These are phyloP conservation scores for Euphorbia celastroides DNA, from an alignment of 441 rosid genomes.

Conservation along the genomic window DNA sequence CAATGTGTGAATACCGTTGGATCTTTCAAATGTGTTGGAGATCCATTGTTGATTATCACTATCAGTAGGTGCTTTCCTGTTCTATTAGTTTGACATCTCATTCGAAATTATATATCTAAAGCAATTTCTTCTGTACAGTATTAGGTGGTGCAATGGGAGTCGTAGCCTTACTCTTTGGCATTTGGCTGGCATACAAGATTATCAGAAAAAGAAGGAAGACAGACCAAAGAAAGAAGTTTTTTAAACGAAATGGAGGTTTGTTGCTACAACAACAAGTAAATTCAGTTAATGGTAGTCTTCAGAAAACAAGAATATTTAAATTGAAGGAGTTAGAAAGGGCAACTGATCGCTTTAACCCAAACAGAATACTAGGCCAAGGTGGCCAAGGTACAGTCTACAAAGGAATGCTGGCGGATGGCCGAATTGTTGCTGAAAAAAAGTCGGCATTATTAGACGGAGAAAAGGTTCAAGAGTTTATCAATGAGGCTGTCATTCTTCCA, in stretches of 20 bases:
- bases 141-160: background rate
- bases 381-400: conserved; percentile 19
- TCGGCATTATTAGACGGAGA: conserved; percentile 21
- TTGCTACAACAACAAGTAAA: conserved; percentile 23
- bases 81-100: background rate
- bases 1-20: background rate
- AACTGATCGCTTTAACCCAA: conserved; percentile 21
- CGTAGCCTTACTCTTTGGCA: background rate
- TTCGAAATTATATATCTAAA: background rate
- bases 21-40: background rate
- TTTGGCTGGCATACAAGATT: background rate
- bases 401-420: conserved; percentile 26
- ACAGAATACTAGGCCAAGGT: conserved; percentile 27
- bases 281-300: conserved; percentile 15
- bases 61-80: background rate
- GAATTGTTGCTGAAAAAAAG: conserved; percentile 26
- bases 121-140: background rate
- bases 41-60: background rate
- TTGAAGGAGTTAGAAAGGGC: conserved; percentile 19
- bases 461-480: conserved; percentile 26
- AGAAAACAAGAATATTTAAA: conserved; percentile 12
- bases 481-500: conserved; percentile 8
- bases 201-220: background rate
- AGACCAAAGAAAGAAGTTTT: background rate
- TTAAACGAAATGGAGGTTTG: conserved; percentile 3